Percentiles rank a stretch among this genome's conserved stretches.
Conservation (phyloP, 495 filamentous ascomycete species). For the Geoglossum glabrum region DNA sequence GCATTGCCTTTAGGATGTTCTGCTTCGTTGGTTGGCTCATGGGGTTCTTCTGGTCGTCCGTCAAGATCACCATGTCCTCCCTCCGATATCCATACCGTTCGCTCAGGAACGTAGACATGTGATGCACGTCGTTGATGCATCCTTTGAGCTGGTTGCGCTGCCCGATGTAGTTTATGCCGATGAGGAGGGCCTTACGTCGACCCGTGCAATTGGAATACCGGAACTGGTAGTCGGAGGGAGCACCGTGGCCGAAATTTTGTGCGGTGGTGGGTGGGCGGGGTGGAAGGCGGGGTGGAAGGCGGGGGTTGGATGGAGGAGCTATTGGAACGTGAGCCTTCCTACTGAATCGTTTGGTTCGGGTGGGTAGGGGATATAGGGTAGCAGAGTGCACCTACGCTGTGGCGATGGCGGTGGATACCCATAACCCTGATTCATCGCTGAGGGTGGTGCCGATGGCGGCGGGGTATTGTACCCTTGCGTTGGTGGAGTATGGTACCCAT, state of each 20-base stretch:
- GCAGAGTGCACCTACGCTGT: not conserved
- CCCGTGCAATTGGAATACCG: slow-evolving; percentile 88
- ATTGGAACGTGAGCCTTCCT: not conserved
- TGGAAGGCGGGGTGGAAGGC: slow-evolving; percentile 13
- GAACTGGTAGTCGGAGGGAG: slow-evolving; percentile 60
- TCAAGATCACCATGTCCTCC: slow-evolving; percentile 98
- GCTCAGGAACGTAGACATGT: slow-evolving; percentile 85
- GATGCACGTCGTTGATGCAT: slow-evolving; percentile 96
- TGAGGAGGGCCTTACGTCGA: slow-evolving; percentile 74
- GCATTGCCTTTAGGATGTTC: slow-evolving; percentile 93
- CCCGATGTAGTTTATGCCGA: slow-evolving; percentile 95
- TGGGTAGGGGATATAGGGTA: not conserved
- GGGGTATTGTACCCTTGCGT: not conserved
- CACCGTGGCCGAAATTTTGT: slow-evolving; percentile 57
- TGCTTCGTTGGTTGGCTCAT: slow-evolving; percentile 97
- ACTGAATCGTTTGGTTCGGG: not conserved
- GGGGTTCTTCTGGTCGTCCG: slow-evolving; percentile 89
- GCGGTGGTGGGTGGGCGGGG: slow-evolving; percentile 37
- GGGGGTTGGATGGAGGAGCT: not conserved
- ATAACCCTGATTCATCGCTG: not conserved
- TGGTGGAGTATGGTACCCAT: not conserved
- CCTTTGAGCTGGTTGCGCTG: slow-evolving; percentile 81
- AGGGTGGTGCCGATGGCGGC: not conserved
- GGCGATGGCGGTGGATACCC: not conserved
- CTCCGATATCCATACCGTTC: slow-evolving; percentile 81